Percentiles rank a stretch among this genome's conserved stretches.
Conservation (phyloP, 345 rosid species). For the Erucastrum elatum region DNA sequence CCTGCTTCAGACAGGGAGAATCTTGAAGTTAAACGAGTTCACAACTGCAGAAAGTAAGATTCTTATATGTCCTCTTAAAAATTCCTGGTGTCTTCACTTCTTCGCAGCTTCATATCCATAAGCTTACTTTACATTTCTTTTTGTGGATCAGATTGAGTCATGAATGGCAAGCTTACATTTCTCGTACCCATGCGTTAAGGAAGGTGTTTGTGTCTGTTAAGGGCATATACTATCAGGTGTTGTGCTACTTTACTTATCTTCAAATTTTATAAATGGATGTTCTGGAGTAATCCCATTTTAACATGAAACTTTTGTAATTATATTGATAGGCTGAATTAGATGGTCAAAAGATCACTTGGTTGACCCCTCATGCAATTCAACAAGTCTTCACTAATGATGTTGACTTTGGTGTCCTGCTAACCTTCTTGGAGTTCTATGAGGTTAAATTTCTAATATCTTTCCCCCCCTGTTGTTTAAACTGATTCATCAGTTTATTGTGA, state of each 20-base stretch:
- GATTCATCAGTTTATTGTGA: neutral
- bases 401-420: conserved; percentile 75
- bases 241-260: neutral
- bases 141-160: conserved; percentile 70
- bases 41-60: conserved; percentile 76
- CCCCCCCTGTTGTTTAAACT: neutral
- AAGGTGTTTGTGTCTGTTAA: conserved; percentile 89
- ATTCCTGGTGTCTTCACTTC: neutral
- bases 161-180: conserved; percentile 95
- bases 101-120: neutral
- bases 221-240: conserved; percentile 96
- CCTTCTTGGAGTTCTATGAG: conserved; percentile 95
- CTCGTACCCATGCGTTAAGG: conserved; percentile 73
- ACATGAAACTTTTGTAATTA: neutral
- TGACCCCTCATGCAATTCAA: conserved; percentile 86
- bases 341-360: conserved; percentile 95
- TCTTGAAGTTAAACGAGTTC: conserved; percentile 71
- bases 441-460: conserved; percentile 34
- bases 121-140: neutral
- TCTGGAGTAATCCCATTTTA: too few species aligned
- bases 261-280: neutral
- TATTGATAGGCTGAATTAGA: conserved; percentile 81
- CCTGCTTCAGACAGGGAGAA: conserved; percentile 82
- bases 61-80: neutral
- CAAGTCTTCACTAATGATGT: conserved; percentile 95